A percentile compares a stretch with the other conserved stretches of the same genome.
These are phyloP conservation scores for Lepiota brunneoincarnata DNA, from an alignment of 768 basidiomycete species.

Conservation along the genomic window DNA sequence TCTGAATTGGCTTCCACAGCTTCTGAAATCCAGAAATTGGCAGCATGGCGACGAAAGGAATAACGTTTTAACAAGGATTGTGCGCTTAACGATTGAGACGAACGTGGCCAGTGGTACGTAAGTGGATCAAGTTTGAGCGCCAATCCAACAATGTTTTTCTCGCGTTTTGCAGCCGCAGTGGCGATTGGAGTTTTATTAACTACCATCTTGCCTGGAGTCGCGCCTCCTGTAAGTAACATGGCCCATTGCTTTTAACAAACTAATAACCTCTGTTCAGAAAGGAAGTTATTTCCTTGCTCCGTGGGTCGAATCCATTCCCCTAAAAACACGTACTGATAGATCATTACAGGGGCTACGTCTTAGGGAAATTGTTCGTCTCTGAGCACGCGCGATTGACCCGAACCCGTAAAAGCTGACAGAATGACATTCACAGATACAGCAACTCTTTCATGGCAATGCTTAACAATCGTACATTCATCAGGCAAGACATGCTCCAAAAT, in stretches of 20 bases:
- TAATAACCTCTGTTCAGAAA: background rate
- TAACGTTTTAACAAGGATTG: background rate
- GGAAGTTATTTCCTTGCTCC: slow-evolving; percentile 7
- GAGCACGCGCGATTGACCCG: background rate
- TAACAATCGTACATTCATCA: too few relatives aligned
- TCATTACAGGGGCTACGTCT: background rate
- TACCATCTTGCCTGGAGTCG: background rate
- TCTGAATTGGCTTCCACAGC: background rate
- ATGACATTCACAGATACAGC: background rate
- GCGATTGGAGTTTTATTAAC: background rate
- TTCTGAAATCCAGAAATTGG: background rate
- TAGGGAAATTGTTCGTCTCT: background rate
- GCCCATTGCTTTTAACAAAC: background rate
- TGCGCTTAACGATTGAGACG: slow-evolving; percentile 7
- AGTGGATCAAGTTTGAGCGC: background rate
- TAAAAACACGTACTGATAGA: background rate
- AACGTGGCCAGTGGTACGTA: slow-evolving; percentile 2
- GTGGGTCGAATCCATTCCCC: background rate
- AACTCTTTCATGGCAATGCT: slow-evolving; percentile 2
- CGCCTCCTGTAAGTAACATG: slow-evolving; percentile 1
- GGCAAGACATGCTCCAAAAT: background rate
- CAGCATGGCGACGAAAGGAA: background rate
- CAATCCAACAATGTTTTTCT: background rate
- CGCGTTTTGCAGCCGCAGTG: background rate
- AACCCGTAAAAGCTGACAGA: background rate